phyloP scores from a whole-genome alignment of 257 asterid species.

The Eustoma russellianum region DNA sequence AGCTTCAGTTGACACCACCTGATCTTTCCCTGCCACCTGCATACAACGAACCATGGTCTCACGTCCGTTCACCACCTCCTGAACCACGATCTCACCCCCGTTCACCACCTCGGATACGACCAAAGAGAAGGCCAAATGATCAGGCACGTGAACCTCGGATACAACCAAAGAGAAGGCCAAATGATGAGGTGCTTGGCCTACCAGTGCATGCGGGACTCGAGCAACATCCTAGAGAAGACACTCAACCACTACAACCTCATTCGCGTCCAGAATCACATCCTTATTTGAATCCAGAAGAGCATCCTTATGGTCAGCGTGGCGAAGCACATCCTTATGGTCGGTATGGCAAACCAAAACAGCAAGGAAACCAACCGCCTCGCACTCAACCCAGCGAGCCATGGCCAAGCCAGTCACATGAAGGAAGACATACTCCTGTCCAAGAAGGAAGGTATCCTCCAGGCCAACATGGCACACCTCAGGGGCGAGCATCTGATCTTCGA shows the following conservation, averaged over 20 bases:
- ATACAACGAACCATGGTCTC: not conserved
- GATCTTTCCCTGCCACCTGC: too few species aligned
- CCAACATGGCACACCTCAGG: conserved; percentile 5
- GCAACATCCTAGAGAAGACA: not conserved
- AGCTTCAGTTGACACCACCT: too few species aligned
- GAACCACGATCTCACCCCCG: not conserved
- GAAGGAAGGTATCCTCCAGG: conserved; percentile 5
- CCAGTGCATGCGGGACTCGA: not conserved
- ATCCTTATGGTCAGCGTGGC: not conserved
- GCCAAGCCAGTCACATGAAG: not conserved
- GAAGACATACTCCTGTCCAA: not conserved
- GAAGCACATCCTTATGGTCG: not conserved
- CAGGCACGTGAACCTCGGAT: not conserved
- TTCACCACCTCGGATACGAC: not conserved
- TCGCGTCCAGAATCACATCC: not conserved
- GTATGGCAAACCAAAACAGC: not conserved
- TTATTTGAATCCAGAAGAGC: conserved; percentile 6
- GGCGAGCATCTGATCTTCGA: conserved; percentile 5
- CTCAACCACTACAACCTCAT: not conserved
- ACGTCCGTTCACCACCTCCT: conserved; percentile 4
- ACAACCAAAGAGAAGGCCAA: conserved; percentile 8
- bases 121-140: conserved; percentile 9
- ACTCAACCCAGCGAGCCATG: conserved; percentile 2
- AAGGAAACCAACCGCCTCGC: not conserved
- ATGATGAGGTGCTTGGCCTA: not conserved